Conservation (phyloP, 805 yeast species). For the Diddensiella transvaalensis region DNA sequence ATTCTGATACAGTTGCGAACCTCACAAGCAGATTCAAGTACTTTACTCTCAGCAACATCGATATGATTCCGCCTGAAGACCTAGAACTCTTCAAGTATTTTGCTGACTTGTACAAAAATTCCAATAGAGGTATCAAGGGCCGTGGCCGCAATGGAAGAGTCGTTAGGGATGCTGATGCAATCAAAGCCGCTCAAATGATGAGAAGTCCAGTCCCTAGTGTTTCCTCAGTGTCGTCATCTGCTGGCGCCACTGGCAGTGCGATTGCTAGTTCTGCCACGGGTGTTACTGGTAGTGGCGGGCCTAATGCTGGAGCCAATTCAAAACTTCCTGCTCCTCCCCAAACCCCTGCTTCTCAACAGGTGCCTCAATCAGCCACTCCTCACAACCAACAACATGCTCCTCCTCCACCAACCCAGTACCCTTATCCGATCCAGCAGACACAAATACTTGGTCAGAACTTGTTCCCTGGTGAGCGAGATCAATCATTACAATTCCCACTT, state of each 20-base stretch:
- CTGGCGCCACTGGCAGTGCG: background rate
- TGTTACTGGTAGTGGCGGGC: background rate
- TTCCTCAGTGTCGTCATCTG: background rate
- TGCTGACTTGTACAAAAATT: conserved; percentile 76
- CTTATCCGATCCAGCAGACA: conserved; percentile 9
- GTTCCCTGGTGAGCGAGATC: conserved; percentile 12
- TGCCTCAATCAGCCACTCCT: background rate
- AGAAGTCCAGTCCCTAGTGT: background rate
- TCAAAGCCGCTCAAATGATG: background rate
- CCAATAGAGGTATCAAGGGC: conserved; percentile 89
- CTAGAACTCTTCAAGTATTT: conserved; percentile 70
- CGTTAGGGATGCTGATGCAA: conserved; percentile 7
- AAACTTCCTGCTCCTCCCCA: conserved; percentile 6
- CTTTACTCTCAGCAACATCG: conserved; percentile 27
- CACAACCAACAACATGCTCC: conserved; percentile 6
- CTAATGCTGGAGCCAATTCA: conserved; percentile 5
- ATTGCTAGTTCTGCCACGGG: background rate
- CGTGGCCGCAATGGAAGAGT: conserved; percentile 58
- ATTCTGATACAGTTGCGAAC: conserved; percentile 61
- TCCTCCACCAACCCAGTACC: conserved; percentile 8
- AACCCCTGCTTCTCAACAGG: conserved; percentile 2
- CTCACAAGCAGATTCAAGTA: conserved; percentile 50
- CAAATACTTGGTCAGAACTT: conserved; percentile 13
- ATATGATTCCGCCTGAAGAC: conserved; percentile 56
- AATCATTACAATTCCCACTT: conserved; percentile 6